These are phyloP conservation scores for Phytophthora macrochlamydospora DNA, from an alignment of 352 stramenopile species.

Conservation along the genomic window DNA sequence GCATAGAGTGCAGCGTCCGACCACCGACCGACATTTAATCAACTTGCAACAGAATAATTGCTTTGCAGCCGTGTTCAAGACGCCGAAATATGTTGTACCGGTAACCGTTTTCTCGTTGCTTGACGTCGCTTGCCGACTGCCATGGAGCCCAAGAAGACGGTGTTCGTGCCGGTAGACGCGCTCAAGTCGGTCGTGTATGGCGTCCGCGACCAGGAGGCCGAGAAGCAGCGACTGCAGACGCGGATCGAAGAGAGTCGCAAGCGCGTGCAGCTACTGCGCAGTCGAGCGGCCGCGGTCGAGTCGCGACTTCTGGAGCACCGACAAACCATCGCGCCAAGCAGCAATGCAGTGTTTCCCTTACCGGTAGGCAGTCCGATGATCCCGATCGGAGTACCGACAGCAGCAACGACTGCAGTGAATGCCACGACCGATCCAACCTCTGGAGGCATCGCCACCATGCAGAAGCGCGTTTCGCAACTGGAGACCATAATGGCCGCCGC, in stretches of 20 bases:
- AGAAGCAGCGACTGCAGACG: conserved; percentile 41
- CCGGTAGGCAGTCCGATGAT: conserved; percentile 5
- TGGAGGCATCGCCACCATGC: conserved; percentile 36
- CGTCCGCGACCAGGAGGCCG: conserved; percentile 38
- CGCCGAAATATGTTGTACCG: not conserved
- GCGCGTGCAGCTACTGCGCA: conserved; percentile 42
- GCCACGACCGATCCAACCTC: conserved; percentile 8
- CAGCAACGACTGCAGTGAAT: not conserved
- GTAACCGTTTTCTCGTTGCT: not conserved
- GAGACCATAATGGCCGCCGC: conserved; percentile 62
- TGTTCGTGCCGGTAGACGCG: conserved; percentile 51
- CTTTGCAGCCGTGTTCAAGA: no score
- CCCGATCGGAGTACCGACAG: not conserved
- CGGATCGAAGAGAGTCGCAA: conserved; percentile 44
- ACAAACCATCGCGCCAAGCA: conserved; percentile 29
- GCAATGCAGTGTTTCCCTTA: not conserved
- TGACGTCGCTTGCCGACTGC: not conserved
- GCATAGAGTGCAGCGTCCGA: not conserved
- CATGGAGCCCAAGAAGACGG: conserved; percentile 15
- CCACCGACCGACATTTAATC: not conserved
- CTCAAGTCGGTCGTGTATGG: conserved; percentile 45
- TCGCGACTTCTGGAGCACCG: conserved; percentile 52
- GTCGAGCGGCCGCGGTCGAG: conserved; percentile 48
- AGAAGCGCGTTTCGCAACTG: conserved; percentile 58
- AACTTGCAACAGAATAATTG: no score